Base-by-base conservation (phyloP, 148 eudicot genomes). In the Salicornia ramosissima region DNA sequence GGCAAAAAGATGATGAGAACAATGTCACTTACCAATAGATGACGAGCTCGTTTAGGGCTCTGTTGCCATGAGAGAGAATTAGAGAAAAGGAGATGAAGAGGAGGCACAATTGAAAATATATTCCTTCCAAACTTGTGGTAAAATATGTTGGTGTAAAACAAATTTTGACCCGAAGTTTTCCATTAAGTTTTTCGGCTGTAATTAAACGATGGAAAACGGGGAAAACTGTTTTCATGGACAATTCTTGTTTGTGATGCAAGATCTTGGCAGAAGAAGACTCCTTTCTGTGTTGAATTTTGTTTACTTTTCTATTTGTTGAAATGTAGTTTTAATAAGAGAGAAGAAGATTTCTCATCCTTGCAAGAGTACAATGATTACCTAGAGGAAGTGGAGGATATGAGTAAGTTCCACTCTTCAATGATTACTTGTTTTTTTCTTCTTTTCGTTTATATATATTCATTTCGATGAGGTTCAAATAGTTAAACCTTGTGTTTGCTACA, bases 331-430 rank as follows among this genome's bases (percentile, higher is more conserved):
- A 93, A 93, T 78, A 93, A 88, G 84, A 83, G 95, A 80, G 92
- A 86, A 64, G 98, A 93, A 2, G 96, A 93, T 80, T 93, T 93
- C 69, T 78, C 87, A 45, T 86, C 95, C 36, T 78, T 88, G 72
- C 83, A 78, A 70, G 98, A 93, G 39, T 93, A 86, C 83, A 93
- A 93, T 82, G 98, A 93, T 74, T 93, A 93, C 79, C 80, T 93
- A 76, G 96, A 93, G 82, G 95, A 90, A 73, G 96, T 93, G 68
- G 96, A 93, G 73, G 90, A 85, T 74, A 93, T 93, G 98, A 85
- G 98, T 90, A 78, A 83, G 98, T 80, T 68, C 54, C 65, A 31
- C 57, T 54, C 22, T 24, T 71, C 21, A 31, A 16, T 39, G 51
- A 33, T 56, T 2, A 6, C 66, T 31, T 61, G 21, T 52, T 29